Conservation (phyloP, 2,329 filamentous ascomycete genomes). For the Fusarium domesticum region DNA sequence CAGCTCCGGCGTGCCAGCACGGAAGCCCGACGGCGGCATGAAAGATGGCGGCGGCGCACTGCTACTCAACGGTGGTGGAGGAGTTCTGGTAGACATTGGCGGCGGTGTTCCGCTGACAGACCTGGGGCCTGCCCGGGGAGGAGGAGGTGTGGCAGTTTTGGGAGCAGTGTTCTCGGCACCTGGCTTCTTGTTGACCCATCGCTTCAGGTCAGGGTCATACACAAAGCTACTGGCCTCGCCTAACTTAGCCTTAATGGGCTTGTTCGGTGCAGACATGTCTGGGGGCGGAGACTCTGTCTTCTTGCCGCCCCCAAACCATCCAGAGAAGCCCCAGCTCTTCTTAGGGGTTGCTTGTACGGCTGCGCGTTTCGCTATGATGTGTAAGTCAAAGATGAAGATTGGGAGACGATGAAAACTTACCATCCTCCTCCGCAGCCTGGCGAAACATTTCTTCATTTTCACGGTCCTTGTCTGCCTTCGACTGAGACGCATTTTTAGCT, state of each 20-base stretch:
- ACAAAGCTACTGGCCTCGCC: constrained; percentile 92
- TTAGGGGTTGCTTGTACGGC: constrained; percentile 47
- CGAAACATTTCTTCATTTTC: constrained; percentile 84
- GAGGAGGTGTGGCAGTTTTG: constrained; percentile 71
- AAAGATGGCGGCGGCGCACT: constrained; percentile 32
- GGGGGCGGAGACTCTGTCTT: constrained; percentile 43
- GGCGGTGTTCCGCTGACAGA: constrained; percentile 41
- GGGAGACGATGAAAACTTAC: constrained; percentile 40
- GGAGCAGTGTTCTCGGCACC: constrained; percentile 60
- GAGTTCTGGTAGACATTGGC: constrained; percentile 36
- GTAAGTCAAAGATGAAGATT: constrained; percentile 11
- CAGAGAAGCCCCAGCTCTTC: constrained; percentile 75
- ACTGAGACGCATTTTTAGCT: constrained; percentile 52
- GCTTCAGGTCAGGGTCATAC: constrained; percentile 93
- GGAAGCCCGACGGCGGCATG: constrained; percentile 28
- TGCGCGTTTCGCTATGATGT: constrained; percentile 56
- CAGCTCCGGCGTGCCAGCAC: constrained; percentile 31
- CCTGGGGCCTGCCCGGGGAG: constrained; percentile 61
- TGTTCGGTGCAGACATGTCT: constrained; percentile 49
- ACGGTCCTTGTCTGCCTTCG: constrained; percentile 65
- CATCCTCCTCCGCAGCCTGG: constrained; percentile 75
- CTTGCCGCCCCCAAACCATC: constrained; percentile 79
- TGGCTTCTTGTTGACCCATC: constrained; percentile 96
- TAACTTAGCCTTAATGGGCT: constrained; percentile 85
- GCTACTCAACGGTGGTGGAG: constrained; percentile 42